These are phyloP conservation scores for Wickerhamomyces canadensis DNA, from an alignment of 805 yeast genomes.

Conservation along the genomic window DNA sequence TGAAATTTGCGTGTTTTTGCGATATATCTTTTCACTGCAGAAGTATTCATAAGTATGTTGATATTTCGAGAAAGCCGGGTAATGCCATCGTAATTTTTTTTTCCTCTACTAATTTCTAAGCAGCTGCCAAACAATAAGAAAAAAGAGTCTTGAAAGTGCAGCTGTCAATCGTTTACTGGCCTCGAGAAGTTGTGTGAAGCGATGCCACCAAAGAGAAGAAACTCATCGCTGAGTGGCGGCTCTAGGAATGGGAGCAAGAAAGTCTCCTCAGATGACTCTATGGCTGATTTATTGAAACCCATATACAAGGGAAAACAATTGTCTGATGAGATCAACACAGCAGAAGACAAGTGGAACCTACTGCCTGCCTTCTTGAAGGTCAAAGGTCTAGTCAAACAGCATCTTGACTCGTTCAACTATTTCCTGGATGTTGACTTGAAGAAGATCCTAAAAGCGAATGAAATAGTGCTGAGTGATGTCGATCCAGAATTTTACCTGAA, in stretches of 20 bases:
- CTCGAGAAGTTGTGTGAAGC: too few relatives aligned
- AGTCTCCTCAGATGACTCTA: conserved; percentile 47
- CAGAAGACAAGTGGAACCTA: conserved; percentile 95
- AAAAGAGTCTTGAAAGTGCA: too few relatives aligned
- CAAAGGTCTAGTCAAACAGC: conserved; percentile 95
- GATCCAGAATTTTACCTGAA: conserved; percentile 95
- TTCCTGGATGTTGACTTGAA: conserved; percentile 91
- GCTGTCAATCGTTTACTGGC: too few relatives aligned
- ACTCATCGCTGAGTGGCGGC: conserved; percentile 8
- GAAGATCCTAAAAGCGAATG: conserved; percentile 89
- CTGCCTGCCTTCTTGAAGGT: conserved; percentile 94
- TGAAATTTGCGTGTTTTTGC: too few relatives aligned
- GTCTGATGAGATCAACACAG: conserved; percentile 84
- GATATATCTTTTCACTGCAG: too few relatives aligned
- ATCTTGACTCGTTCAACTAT: conserved; percentile 95
- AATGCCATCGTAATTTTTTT: conserved; percentile 9
- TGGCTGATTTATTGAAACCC: conserved; percentile 74
- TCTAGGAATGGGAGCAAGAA: conserved; percentile 11
- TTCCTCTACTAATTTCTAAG: not conserved
- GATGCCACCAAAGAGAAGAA: conserved; percentile 23
- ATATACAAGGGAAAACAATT: conserved; percentile 79
- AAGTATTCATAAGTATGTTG: too few relatives aligned
- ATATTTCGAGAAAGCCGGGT: too few relatives aligned
- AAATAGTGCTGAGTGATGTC: conserved; percentile 83
- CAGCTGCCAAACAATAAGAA: too few relatives aligned